These are phyloP conservation scores for Rhodamnia rubescens DNA, from an alignment of 345 rosid species.

Conservation along the genomic window DNA sequence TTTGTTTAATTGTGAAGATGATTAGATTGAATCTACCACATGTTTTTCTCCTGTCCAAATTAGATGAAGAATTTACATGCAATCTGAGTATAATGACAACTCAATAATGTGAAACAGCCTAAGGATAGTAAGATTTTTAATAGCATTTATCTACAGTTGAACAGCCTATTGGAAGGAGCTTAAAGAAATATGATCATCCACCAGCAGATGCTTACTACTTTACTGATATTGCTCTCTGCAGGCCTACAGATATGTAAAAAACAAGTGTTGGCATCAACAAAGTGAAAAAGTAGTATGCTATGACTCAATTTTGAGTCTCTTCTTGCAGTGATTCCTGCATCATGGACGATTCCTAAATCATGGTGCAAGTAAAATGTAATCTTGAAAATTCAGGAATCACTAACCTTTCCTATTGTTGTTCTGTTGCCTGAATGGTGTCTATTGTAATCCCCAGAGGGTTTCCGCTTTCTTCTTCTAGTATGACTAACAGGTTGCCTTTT, in stretches of 20 bases:
- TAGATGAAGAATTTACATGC: not conserved
- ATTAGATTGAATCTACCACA: not conserved
- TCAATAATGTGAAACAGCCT: not conserved
- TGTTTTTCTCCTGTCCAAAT: not conserved
- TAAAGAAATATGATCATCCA: not conserved
- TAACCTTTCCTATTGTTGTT: not conserved
- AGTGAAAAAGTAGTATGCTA: not conserved
- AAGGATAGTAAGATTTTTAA: not conserved
- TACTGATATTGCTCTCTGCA: not conserved
- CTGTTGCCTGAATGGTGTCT: constrained; percentile 12
- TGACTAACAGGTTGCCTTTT: constrained; percentile 28
- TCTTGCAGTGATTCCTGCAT: not conserved
- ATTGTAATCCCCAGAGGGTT: constrained; percentile 29
- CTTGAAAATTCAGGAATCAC: not conserved
- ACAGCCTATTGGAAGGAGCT: not conserved
- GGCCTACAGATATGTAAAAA: not conserved
- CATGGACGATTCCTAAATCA: not conserved
- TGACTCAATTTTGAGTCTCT: not conserved
- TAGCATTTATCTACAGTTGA: not conserved
- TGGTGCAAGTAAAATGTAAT: not conserved
- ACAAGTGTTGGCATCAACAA: not conserved
- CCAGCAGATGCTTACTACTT: not conserved
- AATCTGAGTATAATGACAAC: not conserved
- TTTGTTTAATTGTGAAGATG: not conserved
- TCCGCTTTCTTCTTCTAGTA: constrained; percentile 50